These are phyloP conservation scores for Aspergillus indologenus DNA, from an alignment of 495 filamentous ascomycete genomes.

Conservation along the genomic window DNA sequence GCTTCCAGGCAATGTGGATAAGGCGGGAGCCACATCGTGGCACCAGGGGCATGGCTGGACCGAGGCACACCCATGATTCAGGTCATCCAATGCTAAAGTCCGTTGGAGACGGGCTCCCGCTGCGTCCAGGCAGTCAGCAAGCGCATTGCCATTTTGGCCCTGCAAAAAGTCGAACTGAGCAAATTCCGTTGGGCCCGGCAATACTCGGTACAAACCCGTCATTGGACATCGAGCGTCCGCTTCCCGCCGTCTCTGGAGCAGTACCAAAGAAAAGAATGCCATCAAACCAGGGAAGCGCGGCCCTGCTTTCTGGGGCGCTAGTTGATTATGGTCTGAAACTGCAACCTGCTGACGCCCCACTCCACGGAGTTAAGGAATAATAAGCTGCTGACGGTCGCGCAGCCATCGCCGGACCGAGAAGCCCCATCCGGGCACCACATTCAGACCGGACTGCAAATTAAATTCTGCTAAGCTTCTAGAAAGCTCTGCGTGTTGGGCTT, in stretches of 20 bases:
- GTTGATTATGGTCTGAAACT: background rate
- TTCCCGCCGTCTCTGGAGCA: background rate
- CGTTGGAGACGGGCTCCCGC: no score
- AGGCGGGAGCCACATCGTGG: background rate
- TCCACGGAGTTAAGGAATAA: slow-evolving; percentile 1
- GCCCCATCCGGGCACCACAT: background rate
- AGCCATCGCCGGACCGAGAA: background rate
- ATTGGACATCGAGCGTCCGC: background rate
- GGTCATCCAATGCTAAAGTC: background rate
- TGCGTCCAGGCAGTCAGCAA: background rate
- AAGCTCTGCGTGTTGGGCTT: background rate
- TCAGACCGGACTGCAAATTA: no score
- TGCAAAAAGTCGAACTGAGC: background rate
- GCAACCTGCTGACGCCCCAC: slow-evolving; percentile 1
- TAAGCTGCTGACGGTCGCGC: slow-evolving; percentile 5
- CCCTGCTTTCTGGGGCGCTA: background rate
- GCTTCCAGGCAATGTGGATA: background rate
- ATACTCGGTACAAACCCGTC: background rate
- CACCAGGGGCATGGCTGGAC: background rate
- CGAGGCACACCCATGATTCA: background rate
- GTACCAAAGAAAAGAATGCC: background rate
- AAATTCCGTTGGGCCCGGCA: background rate
- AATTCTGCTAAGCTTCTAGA: background rate
- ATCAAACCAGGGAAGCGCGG: background rate
- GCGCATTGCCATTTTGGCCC: background rate